These are phyloP conservation scores for Fusarium bulbicola DNA, from an alignment of 2,329 filamentous ascomycete genomes.

Conservation along the genomic window DNA sequence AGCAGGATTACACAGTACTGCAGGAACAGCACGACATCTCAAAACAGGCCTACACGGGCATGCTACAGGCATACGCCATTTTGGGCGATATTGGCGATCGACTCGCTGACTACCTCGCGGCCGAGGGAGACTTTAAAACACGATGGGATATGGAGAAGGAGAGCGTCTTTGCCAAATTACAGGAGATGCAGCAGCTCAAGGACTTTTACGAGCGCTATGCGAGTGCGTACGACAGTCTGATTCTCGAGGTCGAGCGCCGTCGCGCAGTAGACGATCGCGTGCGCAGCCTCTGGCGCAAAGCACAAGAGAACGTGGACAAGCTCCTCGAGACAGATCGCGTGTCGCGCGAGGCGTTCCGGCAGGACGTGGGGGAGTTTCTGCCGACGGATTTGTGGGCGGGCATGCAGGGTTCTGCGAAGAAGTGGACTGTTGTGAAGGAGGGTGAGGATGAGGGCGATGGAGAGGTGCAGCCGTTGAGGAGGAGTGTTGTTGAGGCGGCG, in stretches of 20 bases:
- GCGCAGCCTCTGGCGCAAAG: slow-evolving; percentile 77
- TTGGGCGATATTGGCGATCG: slow-evolving; percentile 74
- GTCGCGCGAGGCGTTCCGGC: slow-evolving; percentile 80
- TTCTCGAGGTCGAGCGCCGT: slow-evolving; percentile 84
- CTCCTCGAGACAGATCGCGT: slow-evolving; percentile 77
- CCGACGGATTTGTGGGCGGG: slow-evolving; percentile 90
- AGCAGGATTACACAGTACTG: slow-evolving; percentile 72
- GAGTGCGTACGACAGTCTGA: slow-evolving; percentile 82
- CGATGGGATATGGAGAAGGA: slow-evolving; percentile 80
- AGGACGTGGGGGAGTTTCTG: slow-evolving; percentile 85
- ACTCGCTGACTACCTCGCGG: slow-evolving; percentile 71
- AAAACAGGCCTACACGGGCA: slow-evolving; percentile 61
- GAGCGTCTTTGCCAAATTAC: slow-evolving; percentile 72
- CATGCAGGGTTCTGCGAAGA: slow-evolving; percentile 67
- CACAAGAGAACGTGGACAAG: slow-evolving; percentile 78
- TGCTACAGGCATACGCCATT: slow-evolving; percentile 69
- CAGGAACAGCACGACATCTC: slow-evolving; percentile 66
- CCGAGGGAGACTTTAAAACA: slow-evolving; percentile 69
- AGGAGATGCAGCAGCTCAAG: slow-evolving; percentile 79
- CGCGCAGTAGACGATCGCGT: slow-evolving; percentile 78
- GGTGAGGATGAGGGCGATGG: slow-evolving; percentile 38
- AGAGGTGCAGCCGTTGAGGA: slow-evolving; percentile 26
- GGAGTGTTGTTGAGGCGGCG: slow-evolving; percentile 40
- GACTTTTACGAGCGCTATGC: slow-evolving; percentile 90
- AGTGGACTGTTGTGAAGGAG: slow-evolving; percentile 58